Evolutionary conservation across 805 yeast genomes (phyloP).

Genomic region (Starmerella stigmatis): DNA sequence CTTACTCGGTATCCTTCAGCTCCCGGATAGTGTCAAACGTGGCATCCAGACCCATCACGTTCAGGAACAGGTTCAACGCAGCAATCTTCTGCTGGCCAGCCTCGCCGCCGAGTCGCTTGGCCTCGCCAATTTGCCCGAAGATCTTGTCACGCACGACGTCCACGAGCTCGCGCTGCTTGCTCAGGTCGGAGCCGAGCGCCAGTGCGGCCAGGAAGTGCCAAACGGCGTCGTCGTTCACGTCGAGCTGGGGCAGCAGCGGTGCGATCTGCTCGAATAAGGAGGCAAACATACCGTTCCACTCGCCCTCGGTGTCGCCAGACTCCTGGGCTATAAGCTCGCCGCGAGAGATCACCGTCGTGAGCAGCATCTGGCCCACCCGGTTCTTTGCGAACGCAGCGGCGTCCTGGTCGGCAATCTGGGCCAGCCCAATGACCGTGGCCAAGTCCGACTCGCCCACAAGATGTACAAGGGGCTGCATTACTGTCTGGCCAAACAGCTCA

Average conservation of each 20-base stretch:
- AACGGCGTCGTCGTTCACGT: conserved; percentile 59
- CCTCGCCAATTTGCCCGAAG: conserved; percentile 58
- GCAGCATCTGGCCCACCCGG: conserved; percentile 72
- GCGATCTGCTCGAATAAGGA: conserved; percentile 68
- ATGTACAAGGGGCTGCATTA: conserved; percentile 73
- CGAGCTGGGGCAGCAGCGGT: conserved; percentile 62
- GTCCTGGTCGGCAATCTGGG: conserved; percentile 62
- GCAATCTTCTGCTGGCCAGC: conserved; percentile 51
- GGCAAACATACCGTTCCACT: conserved; percentile 76
- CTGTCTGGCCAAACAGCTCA: conserved; percentile 58
- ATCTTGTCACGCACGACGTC: conserved; percentile 91
- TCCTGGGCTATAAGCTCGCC: conserved; percentile 89
- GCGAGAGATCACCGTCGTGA: conserved; percentile 83
- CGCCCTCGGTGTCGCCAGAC: conserved; percentile 36
- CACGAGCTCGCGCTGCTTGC: conserved; percentile 77
- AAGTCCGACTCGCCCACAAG: conserved; percentile 73
- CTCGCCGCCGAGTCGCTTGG: conserved; percentile 41
- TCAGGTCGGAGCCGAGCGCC: conserved; percentile 84
- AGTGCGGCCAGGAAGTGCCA: conserved; percentile 96
- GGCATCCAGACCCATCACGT: conserved; percentile 93
- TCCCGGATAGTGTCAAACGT: conserved; percentile 82
- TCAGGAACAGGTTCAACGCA: conserved; percentile 82
- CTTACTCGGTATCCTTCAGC: conserved; percentile 33
- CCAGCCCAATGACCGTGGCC: conserved; percentile 64
- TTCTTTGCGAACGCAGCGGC: conserved; percentile 45